Evolutionary conservation across 345 rosid species (phyloP).

Genomic region (Pugionium dolabratum): DNA sequence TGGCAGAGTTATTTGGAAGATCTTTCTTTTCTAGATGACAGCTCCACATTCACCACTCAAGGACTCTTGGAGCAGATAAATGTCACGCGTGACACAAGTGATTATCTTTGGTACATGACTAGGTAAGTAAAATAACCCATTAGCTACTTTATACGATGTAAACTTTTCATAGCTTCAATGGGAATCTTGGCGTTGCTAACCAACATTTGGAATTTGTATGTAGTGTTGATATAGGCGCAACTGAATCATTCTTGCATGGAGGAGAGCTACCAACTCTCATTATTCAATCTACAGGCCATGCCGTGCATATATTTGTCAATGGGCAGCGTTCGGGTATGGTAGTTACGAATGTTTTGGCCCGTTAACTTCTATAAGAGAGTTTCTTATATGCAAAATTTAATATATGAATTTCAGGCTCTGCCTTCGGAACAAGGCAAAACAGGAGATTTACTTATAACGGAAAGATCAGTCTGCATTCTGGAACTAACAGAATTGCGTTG

Average conservation of each 20-base stretch:
- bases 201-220: constrained; percentile 17
- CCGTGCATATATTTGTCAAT: constrained; percentile 84
- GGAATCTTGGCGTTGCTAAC: constrained; percentile 2
- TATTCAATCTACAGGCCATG: constrained; percentile 88
- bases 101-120: constrained; percentile 90
- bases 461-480: constrained; percentile 76
- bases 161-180: constrained; percentile 9
- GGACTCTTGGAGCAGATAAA: constrained; percentile 95
- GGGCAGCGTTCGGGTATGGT: constrained; percentile 87
- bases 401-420: constrained; percentile 63
- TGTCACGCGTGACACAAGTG: constrained; percentile 84
- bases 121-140: constrained; percentile 50
- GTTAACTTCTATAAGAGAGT: constrained; percentile 1
- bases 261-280: constrained; percentile 91
- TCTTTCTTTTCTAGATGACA: constrained; percentile 61
- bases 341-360: not conserved
- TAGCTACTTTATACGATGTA: not conserved
- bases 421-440: constrained; percentile 77
- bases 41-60: constrained; percentile 58
- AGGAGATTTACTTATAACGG: constrained; percentile 73
- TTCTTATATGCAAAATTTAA: constrained; percentile 7
- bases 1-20: constrained; percentile 96
- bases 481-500: constrained; percentile 85
- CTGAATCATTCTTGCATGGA: constrained; percentile 88
- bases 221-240: constrained; percentile 74